phyloP scores from a whole-genome alignment of 176 grass and related monocot species.

The Zoysia pacifica region DNA sequence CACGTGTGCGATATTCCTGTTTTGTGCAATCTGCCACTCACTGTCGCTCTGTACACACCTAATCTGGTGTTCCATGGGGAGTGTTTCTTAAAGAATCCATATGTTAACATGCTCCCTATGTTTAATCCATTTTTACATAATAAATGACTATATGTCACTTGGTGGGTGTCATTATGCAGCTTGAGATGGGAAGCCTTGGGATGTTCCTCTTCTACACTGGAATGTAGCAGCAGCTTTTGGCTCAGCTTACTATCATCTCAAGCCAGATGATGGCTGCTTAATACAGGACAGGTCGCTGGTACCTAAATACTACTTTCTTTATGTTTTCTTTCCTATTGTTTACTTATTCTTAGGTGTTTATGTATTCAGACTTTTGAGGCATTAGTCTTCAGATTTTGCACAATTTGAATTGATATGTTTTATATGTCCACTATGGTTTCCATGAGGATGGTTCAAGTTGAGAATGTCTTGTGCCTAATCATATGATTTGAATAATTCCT shows the following conservation, averaged over 20 bases:
- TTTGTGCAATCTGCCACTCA: neutral
- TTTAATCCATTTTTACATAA: neutral
- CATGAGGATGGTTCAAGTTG: too few relatives aligned
- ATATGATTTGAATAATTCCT: neutral
- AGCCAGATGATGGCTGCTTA: conserved; percentile 88
- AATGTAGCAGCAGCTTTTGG: conserved; percentile 83
- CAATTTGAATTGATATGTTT: too few relatives aligned
- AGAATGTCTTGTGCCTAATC: neutral
- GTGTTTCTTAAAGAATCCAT: neutral
- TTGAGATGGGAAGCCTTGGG: conserved; percentile 78
- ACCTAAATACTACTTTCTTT: conserved; percentile 52
- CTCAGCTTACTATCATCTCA: conserved; percentile 95
- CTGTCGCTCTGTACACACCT: conserved; percentile 1
- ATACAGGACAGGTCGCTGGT: conserved; percentile 98
- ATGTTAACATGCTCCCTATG: neutral
- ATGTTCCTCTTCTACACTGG: conserved; percentile 78
- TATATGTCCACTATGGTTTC: too few relatives aligned
- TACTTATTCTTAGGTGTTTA: conserved; percentile 17
- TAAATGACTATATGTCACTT: conserved; percentile 7
- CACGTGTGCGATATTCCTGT: neutral
- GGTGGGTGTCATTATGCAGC: conserved; percentile 45
- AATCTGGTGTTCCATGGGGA: neutral
- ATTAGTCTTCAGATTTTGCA: neutral
- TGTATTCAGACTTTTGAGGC: neutral
- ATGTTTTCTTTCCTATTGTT: conserved; percentile 13